Base-by-base conservation (phyloP, 768 basidiomycete genomes). In the Agaricus sinodeliciosus region DNA sequence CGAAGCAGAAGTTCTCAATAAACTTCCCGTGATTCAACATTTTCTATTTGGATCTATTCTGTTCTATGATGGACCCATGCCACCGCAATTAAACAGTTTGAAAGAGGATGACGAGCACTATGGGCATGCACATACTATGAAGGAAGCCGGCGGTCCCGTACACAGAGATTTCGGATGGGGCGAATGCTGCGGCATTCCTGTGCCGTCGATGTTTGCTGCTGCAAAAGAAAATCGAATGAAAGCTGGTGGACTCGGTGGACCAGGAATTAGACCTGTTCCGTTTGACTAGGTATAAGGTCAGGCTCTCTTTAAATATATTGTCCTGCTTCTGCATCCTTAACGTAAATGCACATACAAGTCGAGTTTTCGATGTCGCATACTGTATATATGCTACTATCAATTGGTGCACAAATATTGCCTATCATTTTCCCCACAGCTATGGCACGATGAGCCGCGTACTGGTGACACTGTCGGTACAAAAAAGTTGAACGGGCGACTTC, bases 21-120 rank as follows among this genome's bases (percentile, higher is more conserved):
- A 97, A 62, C 83, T 98, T 2, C 95, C 96, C 1, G 93, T 99
- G 51, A 81, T 91, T 35, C 95, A 98, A 67, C 96, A 99, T 68
- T 94, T 97, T 67, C 74, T 94, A 42, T 98, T 98, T 60, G 95
- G 96, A 2, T 84, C 84, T 1, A 72, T 96, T 58, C 78, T 87
- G 2, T 65, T 74, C 0, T 90, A 84, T 63, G 80, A 83, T 15
- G 88, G 85, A 0, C 81, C 84, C 5, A 63, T 72, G 1, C 71
- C 67, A 3, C 73, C 76, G 2, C 34, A 50, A 3, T 16, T 49
- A 45, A 43, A 57, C 56, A 28, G 51, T 27, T 12, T n/a, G 15
- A 49, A 50, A 3, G 51, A 46, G 51, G 51, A 39, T 15, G 48
- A 54, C 43, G 69, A 67, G 0, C 73, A 82, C 58, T 63, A 67